These are phyloP conservation scores for Suillus weaverae DNA, from an alignment of 768 basidiomycete genomes.

Conservation along the genomic window DNA sequence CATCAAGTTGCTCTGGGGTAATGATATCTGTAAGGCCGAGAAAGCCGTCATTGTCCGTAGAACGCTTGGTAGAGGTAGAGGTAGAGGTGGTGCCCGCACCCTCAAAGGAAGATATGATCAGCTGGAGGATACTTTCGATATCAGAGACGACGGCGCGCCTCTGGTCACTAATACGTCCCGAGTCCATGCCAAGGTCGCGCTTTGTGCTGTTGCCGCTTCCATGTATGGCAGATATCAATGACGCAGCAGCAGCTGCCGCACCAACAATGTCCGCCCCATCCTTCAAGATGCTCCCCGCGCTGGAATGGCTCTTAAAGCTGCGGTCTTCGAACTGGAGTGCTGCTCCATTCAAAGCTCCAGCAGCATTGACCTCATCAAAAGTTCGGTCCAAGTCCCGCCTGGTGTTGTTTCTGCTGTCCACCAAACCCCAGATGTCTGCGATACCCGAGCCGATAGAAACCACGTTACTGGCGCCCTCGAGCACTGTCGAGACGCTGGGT, in stretches of 20 bases:
- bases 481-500: too few relatives aligned
- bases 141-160: neutral
- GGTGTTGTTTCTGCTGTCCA: neutral
- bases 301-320: neutral
- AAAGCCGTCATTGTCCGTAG: neutral
- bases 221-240: neutral
- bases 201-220: neutral
- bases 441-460: too few relatives aligned
- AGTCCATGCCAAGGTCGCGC: neutral
- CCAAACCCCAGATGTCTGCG: neutral
- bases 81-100: neutral
- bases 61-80: neutral
- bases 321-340: neutral
- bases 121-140: neutral
- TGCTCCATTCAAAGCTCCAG: neutral
- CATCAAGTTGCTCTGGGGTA: neutral
- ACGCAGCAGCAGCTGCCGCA: neutral
- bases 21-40: neutral
- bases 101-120: neutral
- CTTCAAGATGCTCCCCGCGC: neutral
- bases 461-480: too few relatives aligned
- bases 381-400: neutral
- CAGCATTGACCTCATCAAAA: neutral
- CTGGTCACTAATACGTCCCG: neutral
- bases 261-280: neutral